Percentiles rank a stretch among this genome's conserved stretches.
Evolutionary conservation across 495 filamentous ascomycete genomes (phyloP).

Genomic region (Lasiosphaeria ovina): DNA sequence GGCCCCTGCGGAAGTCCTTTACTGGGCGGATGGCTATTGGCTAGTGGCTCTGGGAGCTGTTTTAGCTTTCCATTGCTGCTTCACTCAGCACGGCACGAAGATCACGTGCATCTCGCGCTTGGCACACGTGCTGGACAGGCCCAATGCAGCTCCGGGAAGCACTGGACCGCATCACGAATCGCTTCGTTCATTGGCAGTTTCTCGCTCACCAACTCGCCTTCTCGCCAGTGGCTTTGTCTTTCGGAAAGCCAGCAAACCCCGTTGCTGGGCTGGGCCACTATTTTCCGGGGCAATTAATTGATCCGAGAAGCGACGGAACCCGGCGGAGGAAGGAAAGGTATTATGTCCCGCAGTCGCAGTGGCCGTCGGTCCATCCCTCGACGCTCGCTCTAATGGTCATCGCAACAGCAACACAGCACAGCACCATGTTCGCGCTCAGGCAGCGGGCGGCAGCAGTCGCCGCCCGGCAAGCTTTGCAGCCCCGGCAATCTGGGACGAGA

Average conservation of each 20-base stretch:
- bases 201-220: slow-evolving; percentile 17
- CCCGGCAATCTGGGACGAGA: slow-evolving; percentile 31
- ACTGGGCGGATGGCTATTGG: slow-evolving; percentile 33
- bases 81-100: not conserved
- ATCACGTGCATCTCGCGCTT: slow-evolving; percentile 19
- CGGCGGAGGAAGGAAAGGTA: slow-evolving; percentile 8
- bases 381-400: slow-evolving; percentile 11
- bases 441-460: slow-evolving; percentile 36
- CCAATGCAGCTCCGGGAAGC: not conserved
- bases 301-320: slow-evolving; percentile 1
- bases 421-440: slow-evolving; percentile 45
- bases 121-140: slow-evolving; percentile 16
- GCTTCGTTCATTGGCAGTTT: slow-evolving; percentile 13
- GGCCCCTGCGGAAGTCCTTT: slow-evolving; percentile 16
- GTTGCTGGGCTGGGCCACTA: not conserved
- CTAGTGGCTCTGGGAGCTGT: slow-evolving; percentile 1
- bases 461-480: slow-evolving; percentile 36
- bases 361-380: slow-evolving; percentile 13
- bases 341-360: not conserved
- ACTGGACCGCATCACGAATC: slow-evolving; percentile 7
- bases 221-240: slow-evolving; percentile 5
- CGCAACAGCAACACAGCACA: slow-evolving; percentile 12
- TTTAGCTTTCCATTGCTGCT: not conserved
- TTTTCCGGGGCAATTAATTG: not conserved
- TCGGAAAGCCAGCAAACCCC: not conserved